A percentile compares a stretch with the other conserved stretches of the same genome.
phyloP scores from a whole-genome alignment of 305 asterid genomes.

The Andrographis paniculata region DNA sequence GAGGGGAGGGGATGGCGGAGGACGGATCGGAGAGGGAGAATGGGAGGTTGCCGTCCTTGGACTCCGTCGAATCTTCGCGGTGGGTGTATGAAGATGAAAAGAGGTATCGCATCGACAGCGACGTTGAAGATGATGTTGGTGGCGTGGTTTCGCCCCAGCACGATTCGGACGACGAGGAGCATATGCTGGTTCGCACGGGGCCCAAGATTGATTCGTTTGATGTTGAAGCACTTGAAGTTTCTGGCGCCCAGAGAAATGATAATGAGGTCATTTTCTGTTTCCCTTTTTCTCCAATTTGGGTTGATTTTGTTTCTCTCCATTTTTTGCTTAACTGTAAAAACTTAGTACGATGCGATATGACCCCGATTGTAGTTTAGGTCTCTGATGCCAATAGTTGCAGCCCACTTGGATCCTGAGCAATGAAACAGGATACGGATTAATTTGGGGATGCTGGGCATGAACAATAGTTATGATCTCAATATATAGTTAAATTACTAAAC shows the following conservation, averaged over 20 bases:
- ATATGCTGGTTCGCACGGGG: slow-evolving; percentile 84
- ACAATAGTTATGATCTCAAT: no score
- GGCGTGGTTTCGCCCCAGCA: slow-evolving; percentile 42
- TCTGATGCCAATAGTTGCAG: no score
- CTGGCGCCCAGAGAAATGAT: slow-evolving; percentile 72
- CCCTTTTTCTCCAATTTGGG: neutral
- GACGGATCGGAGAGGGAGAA: slow-evolving; percentile 79
- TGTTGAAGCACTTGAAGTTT: slow-evolving; percentile 91
- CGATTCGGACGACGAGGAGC: slow-evolving; percentile 66
- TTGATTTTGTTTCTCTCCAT: neutral
- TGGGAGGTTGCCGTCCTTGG: slow-evolving; percentile 62
- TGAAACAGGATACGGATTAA: no score
- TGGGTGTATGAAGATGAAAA: slow-evolving; percentile 88
- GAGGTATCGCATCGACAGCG: slow-evolving; percentile 42
- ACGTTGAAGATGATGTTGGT: slow-evolving; percentile 30
- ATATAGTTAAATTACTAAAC: no score
- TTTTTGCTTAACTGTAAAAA: neutral
- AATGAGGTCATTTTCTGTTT: slow-evolving; percentile 43
- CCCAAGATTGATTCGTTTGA: slow-evolving; percentile 92
- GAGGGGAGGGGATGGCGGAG: slow-evolving; percentile 36
- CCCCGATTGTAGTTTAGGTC: no score
- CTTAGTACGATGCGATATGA: no score
- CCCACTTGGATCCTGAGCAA: no score
- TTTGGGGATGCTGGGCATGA: no score
- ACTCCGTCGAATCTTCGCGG: slow-evolving; percentile 67